Evolutionary conservation across 176 grass and related monocot genomes (phyloP), one percentile per base, ranked within the genome.

Genomic region (Microstegium vimineum): DNA sequence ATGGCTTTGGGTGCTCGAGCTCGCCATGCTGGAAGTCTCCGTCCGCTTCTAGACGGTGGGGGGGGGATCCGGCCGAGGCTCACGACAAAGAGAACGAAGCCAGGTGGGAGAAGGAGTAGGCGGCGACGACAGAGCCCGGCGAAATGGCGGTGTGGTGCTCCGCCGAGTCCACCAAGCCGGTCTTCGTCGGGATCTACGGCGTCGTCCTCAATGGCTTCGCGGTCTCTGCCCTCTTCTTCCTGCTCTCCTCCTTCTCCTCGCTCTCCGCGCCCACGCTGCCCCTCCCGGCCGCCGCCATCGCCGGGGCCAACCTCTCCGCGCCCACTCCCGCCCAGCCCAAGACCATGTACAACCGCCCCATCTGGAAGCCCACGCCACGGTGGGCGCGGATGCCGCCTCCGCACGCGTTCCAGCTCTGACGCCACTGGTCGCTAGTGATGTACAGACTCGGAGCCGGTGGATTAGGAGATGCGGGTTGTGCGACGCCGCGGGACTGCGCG

Each of bases 171-270:
- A 63, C 85, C n/a, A 90, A 89, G 51, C 86, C 93, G 14, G 37
- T 90, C 31, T 92, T 95, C 77, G 63, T 89, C 15, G 93, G 87
- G 69, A 93, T 92, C 85, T 95, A 90, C 76, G 83, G 82, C 38
- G 84, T 84, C 66, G 83, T 90, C 13, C 62, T 90, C 47, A 76
- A 82, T 40, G 88, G 93, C 34, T 85, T 93, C 71, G 85, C 91
- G 62, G 90, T 95, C 85, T 95, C 90, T 62, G 79, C 86, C 5
- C 70, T 95, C 86, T 92, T 95, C 88, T 73, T 93, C 90, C 71
- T 88, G 33, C 75, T 89, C 76, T 90, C 79, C 57, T 75, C 91
- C 51, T 92, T 73, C 56, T 92, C 90, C 75, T 88, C 90, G 36
- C 71, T 91, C 85, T 32, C 85, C 47, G 71, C 26, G 27, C 80